Conservation (phyloP, 352 stramenopile species). For the Lagenidium giganteum region DNA sequence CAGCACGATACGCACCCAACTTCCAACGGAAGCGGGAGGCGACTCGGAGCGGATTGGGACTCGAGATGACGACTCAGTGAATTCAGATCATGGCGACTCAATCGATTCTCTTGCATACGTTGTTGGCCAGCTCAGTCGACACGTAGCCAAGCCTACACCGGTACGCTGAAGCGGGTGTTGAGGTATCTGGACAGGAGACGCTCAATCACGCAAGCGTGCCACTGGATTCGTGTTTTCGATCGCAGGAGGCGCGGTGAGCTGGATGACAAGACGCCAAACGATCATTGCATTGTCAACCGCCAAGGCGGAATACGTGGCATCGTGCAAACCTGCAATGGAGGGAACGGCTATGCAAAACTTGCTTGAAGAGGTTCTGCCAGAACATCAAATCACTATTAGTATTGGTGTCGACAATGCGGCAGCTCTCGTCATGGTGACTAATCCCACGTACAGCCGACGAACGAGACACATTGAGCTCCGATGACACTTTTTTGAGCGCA, state of each 20-base stretch:
- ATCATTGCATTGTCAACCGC: conserved; percentile 13
- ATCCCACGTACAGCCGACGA: conserved; percentile 3
- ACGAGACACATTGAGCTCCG: conserved; percentile 11
- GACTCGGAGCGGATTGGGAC: no score
- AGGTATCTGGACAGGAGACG: not conserved
- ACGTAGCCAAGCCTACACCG: conserved; percentile 5
- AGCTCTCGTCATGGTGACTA: conserved; percentile 10
- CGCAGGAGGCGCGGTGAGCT: conserved; percentile 8
- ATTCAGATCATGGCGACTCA: no score
- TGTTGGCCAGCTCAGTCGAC: conserved; percentile 11
- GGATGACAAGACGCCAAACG: conserved; percentile 3
- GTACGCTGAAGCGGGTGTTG: not conserved
- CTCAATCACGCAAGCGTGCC: conserved; percentile 4
- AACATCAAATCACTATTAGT: not conserved
- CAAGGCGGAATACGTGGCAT: conserved; percentile 17
- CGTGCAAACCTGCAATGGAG: conserved; percentile 12
- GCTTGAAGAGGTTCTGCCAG: conserved; percentile 6
- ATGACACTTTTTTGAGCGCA: conserved; percentile 13
- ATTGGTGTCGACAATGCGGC: conserved; percentile 16
- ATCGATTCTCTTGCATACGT: conserved; percentile 9
- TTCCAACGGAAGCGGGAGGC: no score
- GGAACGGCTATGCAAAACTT: conserved; percentile 1
- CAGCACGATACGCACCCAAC: no score
- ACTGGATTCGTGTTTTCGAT: conserved; percentile 6
- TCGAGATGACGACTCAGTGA: no score